Evolutionary conservation across 495 filamentous ascomycete genomes (phyloP).

Genomic region (Xylaria venustula): DNA sequence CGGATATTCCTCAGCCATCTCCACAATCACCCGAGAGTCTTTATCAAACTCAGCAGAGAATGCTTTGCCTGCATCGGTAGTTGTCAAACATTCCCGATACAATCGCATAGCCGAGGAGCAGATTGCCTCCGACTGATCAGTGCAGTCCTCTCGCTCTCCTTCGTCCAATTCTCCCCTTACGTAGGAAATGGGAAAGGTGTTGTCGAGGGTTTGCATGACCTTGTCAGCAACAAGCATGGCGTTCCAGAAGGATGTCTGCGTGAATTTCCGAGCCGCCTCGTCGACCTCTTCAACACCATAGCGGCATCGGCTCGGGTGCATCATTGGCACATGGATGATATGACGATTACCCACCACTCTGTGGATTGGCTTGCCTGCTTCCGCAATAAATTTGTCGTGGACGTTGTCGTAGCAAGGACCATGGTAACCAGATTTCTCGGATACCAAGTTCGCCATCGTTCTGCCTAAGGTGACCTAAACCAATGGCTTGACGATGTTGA

Average conservation of each 20-base stretch:
- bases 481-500: conserved; percentile 10
- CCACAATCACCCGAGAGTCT: no score
- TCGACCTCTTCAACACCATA: background rate
- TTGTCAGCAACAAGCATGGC: background rate
- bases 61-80: background rate
- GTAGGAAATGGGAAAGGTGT: background rate
- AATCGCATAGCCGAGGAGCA: background rate
- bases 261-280: background rate
- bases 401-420: background rate
- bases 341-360: background rate
- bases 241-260: conserved; percentile 8
- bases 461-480: conserved; percentile 18
- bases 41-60: background rate
- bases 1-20: no score
- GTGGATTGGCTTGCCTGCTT: background rate
- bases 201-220: background rate
- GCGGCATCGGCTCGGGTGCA: conserved; percentile 4
- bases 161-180: background rate
- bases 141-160: background rate
- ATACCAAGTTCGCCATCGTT: background rate
- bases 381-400: background rate
- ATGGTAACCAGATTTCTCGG: background rate
- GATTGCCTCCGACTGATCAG: background rate
- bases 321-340: conserved; percentile 1
- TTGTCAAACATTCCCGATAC: background rate